Evolutionary conservation across 2,329 filamentous ascomycete species (phyloP).

Genomic region (Diaporthe sp.): DNA sequence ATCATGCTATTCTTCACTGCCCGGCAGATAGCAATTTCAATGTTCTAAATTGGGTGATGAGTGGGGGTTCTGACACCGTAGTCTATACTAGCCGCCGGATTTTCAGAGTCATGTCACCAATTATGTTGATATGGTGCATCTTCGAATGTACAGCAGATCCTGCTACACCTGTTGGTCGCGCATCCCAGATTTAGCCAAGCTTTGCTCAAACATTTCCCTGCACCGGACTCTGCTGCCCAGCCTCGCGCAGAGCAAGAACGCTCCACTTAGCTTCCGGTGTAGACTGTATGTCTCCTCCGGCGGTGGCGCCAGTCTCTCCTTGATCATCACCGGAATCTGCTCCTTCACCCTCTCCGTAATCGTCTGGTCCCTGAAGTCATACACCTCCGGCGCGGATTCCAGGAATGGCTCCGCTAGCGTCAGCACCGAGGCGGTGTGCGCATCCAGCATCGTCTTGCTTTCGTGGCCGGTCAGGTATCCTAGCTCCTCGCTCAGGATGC

Average conservation of each 20-base stretch:
- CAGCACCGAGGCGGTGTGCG: constrained; percentile 88
- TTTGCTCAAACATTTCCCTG: constrained; percentile 81
- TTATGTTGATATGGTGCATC: no score
- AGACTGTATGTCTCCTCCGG: constrained; percentile 98
- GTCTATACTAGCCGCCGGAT: neutral
- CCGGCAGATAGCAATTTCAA: neutral
- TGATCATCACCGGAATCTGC: constrained; percentile 93
- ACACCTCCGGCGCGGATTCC: constrained; percentile 80
- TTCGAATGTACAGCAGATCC: neutral
- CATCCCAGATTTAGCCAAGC: constrained; percentile 55
- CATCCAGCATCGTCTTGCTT: constrained; percentile 86
- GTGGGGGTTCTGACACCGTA: neutral
- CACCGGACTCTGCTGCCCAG: constrained; percentile 88
- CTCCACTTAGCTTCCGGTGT: constrained; percentile 94
- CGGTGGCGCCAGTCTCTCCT: constrained; percentile 88
- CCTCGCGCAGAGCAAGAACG: constrained; percentile 91
- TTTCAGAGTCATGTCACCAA: no score
- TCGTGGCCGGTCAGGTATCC: constrained; percentile 96
- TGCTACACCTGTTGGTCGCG: constrained; percentile 13
- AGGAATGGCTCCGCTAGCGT: constrained; percentile 95
- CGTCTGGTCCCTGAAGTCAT: constrained; percentile 94
- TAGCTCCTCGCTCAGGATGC: constrained; percentile 78
- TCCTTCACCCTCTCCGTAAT: constrained; percentile 93
- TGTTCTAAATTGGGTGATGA: neutral
- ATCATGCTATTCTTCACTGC: neutral